Base-by-base conservation (phyloP, 179 eudicot genomes). In the Pouteria campechiana region DNA sequence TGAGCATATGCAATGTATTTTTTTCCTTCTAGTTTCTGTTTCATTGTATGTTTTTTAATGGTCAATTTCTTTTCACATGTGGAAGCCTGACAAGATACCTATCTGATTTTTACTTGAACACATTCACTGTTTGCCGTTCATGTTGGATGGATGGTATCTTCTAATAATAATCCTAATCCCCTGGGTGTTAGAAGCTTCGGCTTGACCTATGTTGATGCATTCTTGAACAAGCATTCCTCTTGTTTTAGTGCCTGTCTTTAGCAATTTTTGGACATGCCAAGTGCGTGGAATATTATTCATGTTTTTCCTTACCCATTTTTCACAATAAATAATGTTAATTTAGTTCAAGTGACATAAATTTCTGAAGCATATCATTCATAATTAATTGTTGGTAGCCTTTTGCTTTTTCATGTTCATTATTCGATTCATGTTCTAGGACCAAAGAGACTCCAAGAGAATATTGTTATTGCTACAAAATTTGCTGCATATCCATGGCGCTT, bases 401-500 rank as follows among this genome's bases (percentile, higher is more conserved):
- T 10, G 17, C 12, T 36, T 15, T 47, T 27, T 5, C 33, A 25
- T 17, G 25, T 18, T 32, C 29, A 14, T 54, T 12, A 23, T 31
- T 22, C 19, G 29, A 27, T 16, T 24, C 20, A 32, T 17, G 60
- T 50, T 14, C 51, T 75, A 89, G 95, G 95, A 43, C 45, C 55
- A 52, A 64, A 64, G 57, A 46, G 68, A 45, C 52, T 44, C 8
- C 63, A 41, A 39, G 69, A 79, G 41, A 67, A 76, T 50, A 69
- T 81, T 34, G 76, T 90, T 29, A 82, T 90, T 50, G 98, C 95
- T 11, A 79, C 98, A 15, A 90, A 90, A 67, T 81, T 90, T 73
- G 98, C 98, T 46, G 95, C 98, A 14, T 90, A 90, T 55, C 98
- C 98, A 29, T 90, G 98, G 98, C 95, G 98, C 22, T 67, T 90